These are phyloP conservation scores for Otatea glauca DNA, from an alignment of 176 grass and related monocot species.

Conservation along the genomic window DNA sequence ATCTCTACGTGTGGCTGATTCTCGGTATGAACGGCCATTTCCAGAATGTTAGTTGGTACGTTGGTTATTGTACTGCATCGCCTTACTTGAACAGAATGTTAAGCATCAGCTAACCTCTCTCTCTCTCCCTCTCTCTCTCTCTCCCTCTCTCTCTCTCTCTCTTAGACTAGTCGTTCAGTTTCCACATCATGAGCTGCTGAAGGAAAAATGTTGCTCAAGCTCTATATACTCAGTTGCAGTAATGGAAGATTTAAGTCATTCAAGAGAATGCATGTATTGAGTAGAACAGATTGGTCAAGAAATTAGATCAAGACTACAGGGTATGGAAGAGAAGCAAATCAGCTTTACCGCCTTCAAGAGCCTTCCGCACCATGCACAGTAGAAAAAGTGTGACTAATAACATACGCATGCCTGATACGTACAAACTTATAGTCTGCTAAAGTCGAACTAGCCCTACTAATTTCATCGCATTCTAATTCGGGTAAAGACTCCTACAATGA, in stretches of 20 bases:
- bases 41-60: not conserved
- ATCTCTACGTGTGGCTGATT: constrained; percentile 13
- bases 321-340: not conserved
- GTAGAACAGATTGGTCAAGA: not conserved
- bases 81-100: not conserved
- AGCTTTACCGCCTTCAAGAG: not conserved
- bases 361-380: no score
- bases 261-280: not conserved
- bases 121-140: no score
- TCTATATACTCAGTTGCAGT: no score
- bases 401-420: not conserved
- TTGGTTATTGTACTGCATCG: not conserved
- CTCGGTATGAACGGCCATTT: not conserved
- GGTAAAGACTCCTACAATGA: not conserved
- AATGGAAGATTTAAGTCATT: no score
- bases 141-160: no score
- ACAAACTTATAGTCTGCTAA: not conserved
- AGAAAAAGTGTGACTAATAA: not conserved
- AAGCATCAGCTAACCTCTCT: no score
- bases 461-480: not conserved
- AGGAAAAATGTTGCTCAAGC: not conserved
- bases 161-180: no score
- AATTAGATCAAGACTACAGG: not conserved
- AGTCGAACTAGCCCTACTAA: not conserved
- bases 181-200: no score